Conservation (phyloP, 768 basidiomycete genomes). For the Lactarius pseudohatsudake region DNA sequence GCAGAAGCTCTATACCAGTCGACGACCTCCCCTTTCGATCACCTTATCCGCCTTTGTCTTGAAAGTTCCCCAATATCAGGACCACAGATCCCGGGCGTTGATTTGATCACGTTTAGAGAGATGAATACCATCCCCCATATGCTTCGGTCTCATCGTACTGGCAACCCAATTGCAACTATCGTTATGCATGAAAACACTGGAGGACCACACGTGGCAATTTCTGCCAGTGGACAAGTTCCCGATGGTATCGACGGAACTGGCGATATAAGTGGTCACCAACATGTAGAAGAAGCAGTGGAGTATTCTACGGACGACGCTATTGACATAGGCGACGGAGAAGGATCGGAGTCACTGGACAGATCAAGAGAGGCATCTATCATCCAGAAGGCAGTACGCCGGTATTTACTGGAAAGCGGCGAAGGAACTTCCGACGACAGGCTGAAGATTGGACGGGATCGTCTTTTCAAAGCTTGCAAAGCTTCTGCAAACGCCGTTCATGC, state of each 20-base stretch:
- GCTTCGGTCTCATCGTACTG: background rate
- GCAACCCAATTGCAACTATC: background rate
- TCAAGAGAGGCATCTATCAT: background rate
- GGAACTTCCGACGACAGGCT: background rate
- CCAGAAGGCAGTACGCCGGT: constrained; percentile 15
- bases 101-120: background rate
- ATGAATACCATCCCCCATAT: constrained; percentile 4
- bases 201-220: background rate
- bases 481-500: constrained; percentile 4
- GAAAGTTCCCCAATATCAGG: background rate
- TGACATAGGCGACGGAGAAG: background rate
- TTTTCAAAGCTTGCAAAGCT: constrained; percentile 14
- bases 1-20: constrained; percentile 14
- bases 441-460: constrained; percentile 8
- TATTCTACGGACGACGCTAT: constrained; percentile 6
- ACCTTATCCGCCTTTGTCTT: background rate
- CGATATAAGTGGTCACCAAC: background rate
- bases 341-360: background rate
- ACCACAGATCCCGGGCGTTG: background rate
- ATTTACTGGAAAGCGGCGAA: background rate
- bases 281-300: background rate
- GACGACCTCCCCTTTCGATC: no score
- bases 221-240: background rate
- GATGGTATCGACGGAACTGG: background rate
- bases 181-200: background rate